Evolutionary conservation across 176 grass and related monocot genomes (phyloP).

Genomic region (Oryza punctata): DNA sequence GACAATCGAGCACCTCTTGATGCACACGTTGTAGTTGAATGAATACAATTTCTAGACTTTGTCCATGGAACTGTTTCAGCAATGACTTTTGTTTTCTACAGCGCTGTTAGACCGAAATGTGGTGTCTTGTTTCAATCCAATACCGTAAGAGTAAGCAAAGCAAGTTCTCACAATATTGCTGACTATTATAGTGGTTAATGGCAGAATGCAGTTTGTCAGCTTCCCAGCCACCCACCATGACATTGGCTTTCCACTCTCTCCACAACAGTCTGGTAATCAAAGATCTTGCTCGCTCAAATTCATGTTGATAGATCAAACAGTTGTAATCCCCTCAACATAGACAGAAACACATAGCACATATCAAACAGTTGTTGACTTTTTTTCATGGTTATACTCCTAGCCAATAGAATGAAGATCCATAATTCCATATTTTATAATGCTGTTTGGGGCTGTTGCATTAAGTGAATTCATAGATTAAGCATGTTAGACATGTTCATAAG

Average conservation of each 20-base stretch:
- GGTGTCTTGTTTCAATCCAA: conserved; percentile 59
- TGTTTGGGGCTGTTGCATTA: background rate
- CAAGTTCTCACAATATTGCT: conserved; percentile 58
- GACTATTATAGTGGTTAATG: conserved; percentile 58
- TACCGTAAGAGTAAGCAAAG: conserved; percentile 48
- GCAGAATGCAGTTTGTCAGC: conserved; percentile 74
- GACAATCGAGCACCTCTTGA: conserved; percentile 55
- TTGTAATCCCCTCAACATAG: conserved; percentile 10
- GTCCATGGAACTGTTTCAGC: conserved; percentile 60
- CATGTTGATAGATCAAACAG: conserved; percentile 27
- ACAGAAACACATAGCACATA: conserved; percentile 7
- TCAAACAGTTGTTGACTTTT: background rate
- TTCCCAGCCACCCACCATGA: conserved; percentile 71
- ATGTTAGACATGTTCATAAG: background rate
- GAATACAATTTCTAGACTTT: conserved; percentile 65
- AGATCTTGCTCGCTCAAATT: background rate
- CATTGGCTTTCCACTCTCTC: conserved; percentile 64
- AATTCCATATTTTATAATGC: background rate
- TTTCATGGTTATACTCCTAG: background rate
- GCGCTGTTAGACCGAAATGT: conserved; percentile 71
- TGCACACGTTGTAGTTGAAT: conserved; percentile 37
- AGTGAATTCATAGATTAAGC: background rate
- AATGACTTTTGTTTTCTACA: conserved; percentile 52
- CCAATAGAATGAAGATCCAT: conserved; percentile 6
- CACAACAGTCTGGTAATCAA: conserved; percentile 34